Base-by-base conservation (phyloP, 208 protist genomes). In the Leishmania tropica region DNA sequence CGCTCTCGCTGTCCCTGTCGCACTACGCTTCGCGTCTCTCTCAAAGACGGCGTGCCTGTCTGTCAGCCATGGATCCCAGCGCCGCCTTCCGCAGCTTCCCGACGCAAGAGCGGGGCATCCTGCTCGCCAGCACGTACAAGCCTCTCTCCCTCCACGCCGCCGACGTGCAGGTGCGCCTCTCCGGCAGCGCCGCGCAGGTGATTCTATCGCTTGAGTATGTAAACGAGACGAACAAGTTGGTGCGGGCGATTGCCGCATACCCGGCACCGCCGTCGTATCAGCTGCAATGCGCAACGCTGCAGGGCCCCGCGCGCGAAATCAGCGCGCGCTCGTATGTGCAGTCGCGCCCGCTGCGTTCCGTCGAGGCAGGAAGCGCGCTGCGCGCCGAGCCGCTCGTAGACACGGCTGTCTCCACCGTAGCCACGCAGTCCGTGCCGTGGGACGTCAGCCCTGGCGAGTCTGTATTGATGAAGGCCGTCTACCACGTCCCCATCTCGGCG, bases 401-500 rank as follows among this genome's bases (percentile, higher is more conserved):
- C 76, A 75, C 70, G 76, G 62, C 78, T 75, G 76, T 79, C 11
- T 21, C 58, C 4, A 54, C 77, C 4, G 91, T 96, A 56, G 93
- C 91, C 2, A 81, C 90, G 51, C 90, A 93, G 83, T 17, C 31
- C 6, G 80, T 96, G 71, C 94, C 94, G 75, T 97, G 92, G 91
- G 79, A 85, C 19, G 56, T 97, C 40, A 83, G 73, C 37, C 83
- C 89, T 45, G 94, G 92, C 17, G 81, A 81, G 62, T 81, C 83
- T n/a, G 76, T 92, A 0, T 75, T 84, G 47, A 81, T 92, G 74
- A 80, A 75, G 47, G 90, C 90, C 24, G 86, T 83, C 45, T 97
- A 96, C 78, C 68, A 88, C 76, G 90, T 89, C 56, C 85, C 89
- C 51, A 85, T 95, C 53, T 67, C 75, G 1, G 74, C 75, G 42